Base-by-base conservation (phyloP, 2,329 filamentous ascomycete species). In the Microsporum canis region DNA sequence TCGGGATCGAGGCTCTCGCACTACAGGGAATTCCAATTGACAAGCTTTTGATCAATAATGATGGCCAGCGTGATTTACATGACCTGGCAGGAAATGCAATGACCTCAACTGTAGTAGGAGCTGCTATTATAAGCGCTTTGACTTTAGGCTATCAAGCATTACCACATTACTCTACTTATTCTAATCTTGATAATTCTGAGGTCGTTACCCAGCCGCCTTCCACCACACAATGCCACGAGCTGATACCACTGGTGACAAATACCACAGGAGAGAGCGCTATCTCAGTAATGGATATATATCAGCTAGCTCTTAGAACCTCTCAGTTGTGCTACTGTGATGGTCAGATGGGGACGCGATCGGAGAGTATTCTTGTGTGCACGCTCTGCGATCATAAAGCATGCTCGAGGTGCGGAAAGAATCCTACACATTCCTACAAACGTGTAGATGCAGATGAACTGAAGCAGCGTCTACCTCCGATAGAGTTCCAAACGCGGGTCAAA, bases 1-100 rank as follows among this genome's bases (percentile, higher is more conserved):
- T 79, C 8, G 85, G 87, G 0, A 76, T 80, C 3, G 87, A 91
- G 69, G 75, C 81, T 1, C 74, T 91, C 1, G 71, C 76, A 4
- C 71, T 91, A 3, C 88, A 91, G 65, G 88, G 88, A 0, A 76
- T 91, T 57, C 86, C 87, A 0, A 70, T 86, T 1, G 74, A 84
- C 60, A 79, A 80, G 57, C 75, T 91, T 8, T 75, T 84, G 0
- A 77, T 90, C n/a, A 84, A 82, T 0, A 79, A 80, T 6, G 85
- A 91, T 66, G 81, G 79, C 0, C 78, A 85, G 55, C 71, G 74
- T 1, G 76, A 91, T 17, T 75, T 89, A 1, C 83, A 86, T 64
- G 83, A 90, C 65, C 75, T 92, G 1, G 87, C 87, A 1, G 88
- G 88, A 0, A 92, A 94, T 69, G 88, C 88, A 0, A 92, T 92